Conservation (phyloP, 768 basidiomycete species). For the Hygrocybe coccinea region DNA sequence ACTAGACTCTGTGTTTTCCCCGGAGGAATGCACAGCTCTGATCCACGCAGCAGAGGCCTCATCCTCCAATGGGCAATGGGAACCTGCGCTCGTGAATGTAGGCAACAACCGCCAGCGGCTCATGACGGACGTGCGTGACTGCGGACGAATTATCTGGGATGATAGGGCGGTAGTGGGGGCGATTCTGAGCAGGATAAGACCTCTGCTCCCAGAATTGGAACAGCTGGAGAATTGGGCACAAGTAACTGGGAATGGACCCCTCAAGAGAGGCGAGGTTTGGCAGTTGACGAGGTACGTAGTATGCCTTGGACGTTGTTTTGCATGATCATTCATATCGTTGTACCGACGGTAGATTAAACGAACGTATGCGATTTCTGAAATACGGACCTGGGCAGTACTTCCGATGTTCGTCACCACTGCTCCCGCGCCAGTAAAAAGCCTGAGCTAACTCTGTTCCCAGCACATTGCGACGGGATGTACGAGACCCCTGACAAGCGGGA, state of each 20-base stretch:
- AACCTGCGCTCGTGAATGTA: slow-evolving; percentile 34
- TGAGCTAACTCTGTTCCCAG: slow-evolving; percentile 12
- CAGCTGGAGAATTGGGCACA: slow-evolving; percentile 24
- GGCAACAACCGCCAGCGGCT: slow-evolving; percentile 24
- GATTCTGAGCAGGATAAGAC: slow-evolving; percentile 35
- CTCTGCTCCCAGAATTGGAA: slow-evolving; percentile 21
- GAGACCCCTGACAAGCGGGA: slow-evolving; percentile 34
- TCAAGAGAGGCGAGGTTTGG: slow-evolving; percentile 15
- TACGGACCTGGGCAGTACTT: slow-evolving; percentile 43
- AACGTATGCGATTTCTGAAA: slow-evolving; percentile 40
- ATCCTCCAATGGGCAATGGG: slow-evolving; percentile 28
- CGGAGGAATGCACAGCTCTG: slow-evolving; percentile 38
- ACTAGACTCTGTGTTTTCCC: slow-evolving; percentile 39
- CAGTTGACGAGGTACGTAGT: background rate
- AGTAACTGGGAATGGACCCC: slow-evolving; percentile 33
- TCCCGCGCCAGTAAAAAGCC: too few species aligned
- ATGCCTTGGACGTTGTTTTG: background rate
- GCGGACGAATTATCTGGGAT: slow-evolving; percentile 36
- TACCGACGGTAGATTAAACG: slow-evolving; percentile 31
- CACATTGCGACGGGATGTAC: slow-evolving; percentile 36
- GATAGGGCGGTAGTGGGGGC: slow-evolving; percentile 30
- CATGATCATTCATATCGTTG: background rate
- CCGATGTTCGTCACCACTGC: slow-evolving; percentile 9
- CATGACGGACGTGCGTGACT: slow-evolving; percentile 37
- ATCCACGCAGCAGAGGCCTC: slow-evolving; percentile 30